Evolutionary conservation across 140 eudicot species (phyloP).

Genomic region (Bidens hawaiensis): DNA sequence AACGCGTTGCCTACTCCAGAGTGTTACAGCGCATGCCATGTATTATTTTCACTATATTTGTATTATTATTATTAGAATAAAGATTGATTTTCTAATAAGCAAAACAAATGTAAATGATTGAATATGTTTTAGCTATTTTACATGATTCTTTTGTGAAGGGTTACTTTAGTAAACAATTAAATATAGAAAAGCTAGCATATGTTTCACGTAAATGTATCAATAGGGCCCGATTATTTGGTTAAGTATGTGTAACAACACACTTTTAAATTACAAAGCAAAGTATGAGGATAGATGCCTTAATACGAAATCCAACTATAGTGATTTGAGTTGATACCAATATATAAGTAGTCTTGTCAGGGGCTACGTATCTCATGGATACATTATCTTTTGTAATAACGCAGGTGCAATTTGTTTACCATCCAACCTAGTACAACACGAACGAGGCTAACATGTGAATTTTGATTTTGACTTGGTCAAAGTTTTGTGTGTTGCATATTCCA

Average conservation of each 20-base stretch:
- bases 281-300: neutral
- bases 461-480: neutral
- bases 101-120: neutral
- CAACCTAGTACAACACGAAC: neutral
- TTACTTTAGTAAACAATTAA: no score
- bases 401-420: neutral
- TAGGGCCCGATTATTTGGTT: neutral
- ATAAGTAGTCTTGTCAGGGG: neutral
- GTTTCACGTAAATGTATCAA: no score
- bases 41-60: no score
- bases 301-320: no score
- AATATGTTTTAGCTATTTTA: neutral
- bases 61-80: no score
- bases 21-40: conserved; percentile 21
- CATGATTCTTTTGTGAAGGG: neutral
- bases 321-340: neutral
- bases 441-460: neutral
- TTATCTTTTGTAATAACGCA: neutral
- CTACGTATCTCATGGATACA: no score
- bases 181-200: no score
- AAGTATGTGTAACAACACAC: neutral
- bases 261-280: neutral
- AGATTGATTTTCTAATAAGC: neutral
- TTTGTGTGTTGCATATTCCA: no score
- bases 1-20: conserved; percentile 18